Percentiles rank a stretch among this genome's conserved stretches.
Conservation (phyloP, 805 yeast genomes). For the Tetrapisispora namnaoensis region DNA sequence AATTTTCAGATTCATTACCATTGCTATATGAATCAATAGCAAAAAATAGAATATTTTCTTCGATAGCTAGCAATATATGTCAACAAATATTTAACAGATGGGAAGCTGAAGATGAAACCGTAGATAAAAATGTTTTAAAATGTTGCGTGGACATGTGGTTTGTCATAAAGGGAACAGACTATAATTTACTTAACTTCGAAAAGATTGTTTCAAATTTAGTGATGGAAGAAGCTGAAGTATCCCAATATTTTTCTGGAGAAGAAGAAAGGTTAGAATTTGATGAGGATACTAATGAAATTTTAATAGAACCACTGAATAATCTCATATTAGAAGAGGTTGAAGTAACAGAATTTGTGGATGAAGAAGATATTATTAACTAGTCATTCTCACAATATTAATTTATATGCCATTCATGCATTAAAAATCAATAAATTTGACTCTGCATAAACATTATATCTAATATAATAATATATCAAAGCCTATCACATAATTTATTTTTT, state of each 20-base stretch:
- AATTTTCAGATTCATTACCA: neutral
- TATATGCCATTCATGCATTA: no score
- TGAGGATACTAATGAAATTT: constrained; percentile 3
- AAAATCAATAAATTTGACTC: no score
- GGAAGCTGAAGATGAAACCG: constrained; percentile 3
- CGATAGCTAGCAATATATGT: constrained; percentile 1
- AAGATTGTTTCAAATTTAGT: constrained; percentile 4
- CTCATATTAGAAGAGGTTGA: constrained; percentile 24
- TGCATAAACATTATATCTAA: no score
- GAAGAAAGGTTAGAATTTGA: constrained; percentile 10
- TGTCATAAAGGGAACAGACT: constrained; percentile 8
- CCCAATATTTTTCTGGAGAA: neutral
- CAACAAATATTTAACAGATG: constrained; percentile 4
- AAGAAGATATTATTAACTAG: neutral
- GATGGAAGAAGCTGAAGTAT: constrained; percentile 7
- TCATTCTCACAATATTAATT: no score
- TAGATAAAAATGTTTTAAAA: constrained; percentile 5
- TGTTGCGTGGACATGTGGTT: constrained; percentile 15
- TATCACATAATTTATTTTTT: no score
- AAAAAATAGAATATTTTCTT: neutral
- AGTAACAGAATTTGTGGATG: constrained; percentile 10
- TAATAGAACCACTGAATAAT: constrained; percentile 10
- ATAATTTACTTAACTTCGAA: constrained; percentile 3
- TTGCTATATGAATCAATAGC: neutral
- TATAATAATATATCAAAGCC: no score